phyloP scores from a whole-genome alignment of 2,329 filamentous ascomycete species.

The Neonectria coccinea region DNA sequence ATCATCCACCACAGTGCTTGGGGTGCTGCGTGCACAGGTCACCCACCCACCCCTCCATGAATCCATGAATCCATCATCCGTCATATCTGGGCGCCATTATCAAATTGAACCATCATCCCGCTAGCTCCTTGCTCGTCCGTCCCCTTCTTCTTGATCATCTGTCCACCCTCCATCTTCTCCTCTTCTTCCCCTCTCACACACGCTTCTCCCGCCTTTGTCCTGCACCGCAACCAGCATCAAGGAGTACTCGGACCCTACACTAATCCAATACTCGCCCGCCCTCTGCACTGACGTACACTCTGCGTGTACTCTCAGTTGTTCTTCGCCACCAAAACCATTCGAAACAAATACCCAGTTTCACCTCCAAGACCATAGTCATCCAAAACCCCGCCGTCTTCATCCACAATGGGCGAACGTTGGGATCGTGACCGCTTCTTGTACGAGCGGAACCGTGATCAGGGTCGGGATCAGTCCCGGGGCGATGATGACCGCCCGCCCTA shows the following conservation, averaged over 20 bases:
- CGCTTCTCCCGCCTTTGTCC: slow-evolving; percentile 2
- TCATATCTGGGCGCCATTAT: slow-evolving; percentile 37
- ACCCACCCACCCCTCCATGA: slow-evolving; percentile 35
- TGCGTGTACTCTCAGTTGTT: not conserved
- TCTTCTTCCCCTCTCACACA: slow-evolving; percentile 26
- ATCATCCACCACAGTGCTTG: slow-evolving; percentile 34
- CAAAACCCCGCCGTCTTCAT: slow-evolving; percentile 19
- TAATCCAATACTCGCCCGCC: not conserved
- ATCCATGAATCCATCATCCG: slow-evolving; percentile 30
- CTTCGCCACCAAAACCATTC: not conserved
- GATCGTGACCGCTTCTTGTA: slow-evolving; percentile 64
- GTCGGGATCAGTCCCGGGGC: slow-evolving; percentile 59
- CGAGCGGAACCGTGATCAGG: slow-evolving; percentile 55
- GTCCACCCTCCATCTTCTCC: slow-evolving; percentile 37
- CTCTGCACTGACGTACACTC: slow-evolving; percentile 19
- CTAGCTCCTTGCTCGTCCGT: slow-evolving; percentile 15
- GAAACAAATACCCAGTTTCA: slow-evolving; percentile 9
- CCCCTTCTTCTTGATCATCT: slow-evolving; percentile 39
- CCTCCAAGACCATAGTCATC: slow-evolving; percentile 26
- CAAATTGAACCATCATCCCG: slow-evolving; percentile 26
- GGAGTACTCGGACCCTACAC: slow-evolving; percentile 14
- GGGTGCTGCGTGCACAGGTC: not conserved
- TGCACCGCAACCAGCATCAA: slow-evolving; percentile 6
- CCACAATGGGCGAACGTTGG: slow-evolving; percentile 58
- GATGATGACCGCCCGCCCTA: slow-evolving; percentile 65